Evolutionary conservation across 192 early-diverging fungal species (phyloP), one percentile per base, ranked within the genome.

Genomic region (Coemansia sp.): DNA sequence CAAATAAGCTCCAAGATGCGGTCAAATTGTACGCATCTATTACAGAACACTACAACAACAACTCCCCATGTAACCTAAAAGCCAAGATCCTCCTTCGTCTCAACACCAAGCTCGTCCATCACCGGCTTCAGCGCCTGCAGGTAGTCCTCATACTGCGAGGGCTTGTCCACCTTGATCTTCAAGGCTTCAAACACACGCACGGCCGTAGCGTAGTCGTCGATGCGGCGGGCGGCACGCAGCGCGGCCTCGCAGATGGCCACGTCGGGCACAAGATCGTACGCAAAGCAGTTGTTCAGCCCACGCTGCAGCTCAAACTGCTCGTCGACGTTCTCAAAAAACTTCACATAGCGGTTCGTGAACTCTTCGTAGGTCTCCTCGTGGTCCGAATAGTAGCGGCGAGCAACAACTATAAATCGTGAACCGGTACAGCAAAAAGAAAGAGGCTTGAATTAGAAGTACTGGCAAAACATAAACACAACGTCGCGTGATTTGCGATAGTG

Each of bases 281-380:
- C 88, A 73, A 97, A 98, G 77, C 92, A 89, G 80, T 99, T 95
- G 86, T 97, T 98, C 71, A 99, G 84, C 27, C 95, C 94, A 64
- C 94, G 87, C 85, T 97, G 93, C 40, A 99, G 86, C 84, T 99
- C 97, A 80, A 96, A 97, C 65, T 91, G 86, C 82, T 99, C 95
- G 51, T 92, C 90, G 52, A 89, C 89, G 56, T 85, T 84, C 56
- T 91, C 88, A 74, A 92, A 92, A 67, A 91, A 91, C 73, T 85
- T 84, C 65, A 89, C 84, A 61, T 89, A 91, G 55, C 89, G 89
- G 63, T 86, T 84, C 31, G 84, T 88, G 70, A 87, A 89, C 52
- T 86, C 83, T 68, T 92, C 91, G 65, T 84, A 92, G 38, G 87
- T 84, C 60, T 90, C 88, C 47, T 88, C 86, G 77, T 88, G 86